Conservation (phyloP, 352 stramenopile genomes). For the Phytophthora sansomeana region DNA sequence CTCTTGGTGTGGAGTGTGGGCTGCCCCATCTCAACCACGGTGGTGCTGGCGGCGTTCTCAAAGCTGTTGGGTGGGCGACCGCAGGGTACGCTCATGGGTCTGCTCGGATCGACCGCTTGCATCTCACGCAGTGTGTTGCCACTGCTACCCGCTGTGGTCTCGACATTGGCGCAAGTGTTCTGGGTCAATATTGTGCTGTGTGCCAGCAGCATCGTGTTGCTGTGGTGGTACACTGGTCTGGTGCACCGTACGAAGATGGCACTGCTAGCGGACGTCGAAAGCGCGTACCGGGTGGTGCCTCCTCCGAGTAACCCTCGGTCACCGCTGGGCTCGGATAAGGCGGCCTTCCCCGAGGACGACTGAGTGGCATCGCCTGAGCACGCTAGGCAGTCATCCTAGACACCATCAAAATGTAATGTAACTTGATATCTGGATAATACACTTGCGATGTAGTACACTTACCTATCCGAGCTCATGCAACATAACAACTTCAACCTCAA, state of each 20-base stretch:
- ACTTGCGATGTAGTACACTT: neutral
- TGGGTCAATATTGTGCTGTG: conserved; percentile 73
- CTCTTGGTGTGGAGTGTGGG: conserved; percentile 82
- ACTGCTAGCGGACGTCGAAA: conserved; percentile 53
- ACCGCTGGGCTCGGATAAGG: conserved; percentile 48
- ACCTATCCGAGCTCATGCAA: neutral
- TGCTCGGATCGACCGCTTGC: conserved; percentile 68
- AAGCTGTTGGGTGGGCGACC: conserved; percentile 70
- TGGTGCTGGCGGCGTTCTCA: conserved; percentile 74
- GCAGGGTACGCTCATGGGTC: conserved; percentile 77
- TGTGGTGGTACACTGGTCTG: conserved; percentile 70
- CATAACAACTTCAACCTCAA: neutral
- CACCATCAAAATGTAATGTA: conserved; percentile 2
- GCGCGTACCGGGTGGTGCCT: conserved; percentile 28
- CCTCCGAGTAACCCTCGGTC: conserved; percentile 43
- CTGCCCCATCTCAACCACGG: conserved; percentile 75
- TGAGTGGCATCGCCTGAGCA: conserved; percentile 2
- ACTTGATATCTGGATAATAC: conserved; percentile 12
- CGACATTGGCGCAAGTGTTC: conserved; percentile 70
- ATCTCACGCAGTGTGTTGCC: conserved; percentile 77
- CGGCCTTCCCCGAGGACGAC: conserved; percentile 27
- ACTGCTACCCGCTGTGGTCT: conserved; percentile 62
- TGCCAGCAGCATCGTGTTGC: conserved; percentile 53
- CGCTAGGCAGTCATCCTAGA: too few species aligned
- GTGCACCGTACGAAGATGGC: conserved; percentile 57